Base-by-base conservation (phyloP, 306 rosid species). In the Biancaea sappan region DNA sequence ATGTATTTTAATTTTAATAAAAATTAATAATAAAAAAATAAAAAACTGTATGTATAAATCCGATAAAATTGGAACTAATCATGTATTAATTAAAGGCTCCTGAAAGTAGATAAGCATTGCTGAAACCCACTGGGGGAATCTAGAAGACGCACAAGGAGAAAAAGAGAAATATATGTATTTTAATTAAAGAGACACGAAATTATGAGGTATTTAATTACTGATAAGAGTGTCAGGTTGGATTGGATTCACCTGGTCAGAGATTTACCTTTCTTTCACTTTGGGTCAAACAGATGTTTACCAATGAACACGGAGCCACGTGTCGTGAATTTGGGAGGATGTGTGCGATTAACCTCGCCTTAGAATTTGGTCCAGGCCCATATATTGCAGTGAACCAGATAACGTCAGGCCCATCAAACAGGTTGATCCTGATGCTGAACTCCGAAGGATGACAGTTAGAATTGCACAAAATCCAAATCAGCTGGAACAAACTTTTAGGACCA, bases 401-500 rank as follows among this genome's bases (percentile, higher is more conserved):
- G 44, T 19, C 48, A 47, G 41, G 19, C 73, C 41, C 65, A 73
- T 24, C 1, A 65, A 72, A 77, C 34, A 47, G 47, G 8, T 14
- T 48, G 38, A 13, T 35, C 18, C 59, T 58, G 7, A 8, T 1
- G 18, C 1, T 52, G 58, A 52, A 52, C 12, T n/a, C n/a, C n/a
- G n/a, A n/a, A n/a, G n/a, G n/a, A 19, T 6, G 53, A 54, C 44
- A 68, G 80, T 54, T 58, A 47, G 12, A 57, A 8, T 11, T 40
- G 58, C 25, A 68, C 52, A 31, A 44, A 52, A 46, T 15, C 26
- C 2, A n/a, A 35, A 35, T 35, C 29, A 10, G 16, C 43, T 41
- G 62, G 63, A 48, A 72, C 69, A 48, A 66, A 66, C 70, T 59
- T 73, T 46, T 3, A 79, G 58, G 78, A 60, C 56, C 61, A 34